Base-by-base conservation (phyloP, 2,329 filamentous ascomycete genomes). In the Penicillium sumatraense region DNA sequence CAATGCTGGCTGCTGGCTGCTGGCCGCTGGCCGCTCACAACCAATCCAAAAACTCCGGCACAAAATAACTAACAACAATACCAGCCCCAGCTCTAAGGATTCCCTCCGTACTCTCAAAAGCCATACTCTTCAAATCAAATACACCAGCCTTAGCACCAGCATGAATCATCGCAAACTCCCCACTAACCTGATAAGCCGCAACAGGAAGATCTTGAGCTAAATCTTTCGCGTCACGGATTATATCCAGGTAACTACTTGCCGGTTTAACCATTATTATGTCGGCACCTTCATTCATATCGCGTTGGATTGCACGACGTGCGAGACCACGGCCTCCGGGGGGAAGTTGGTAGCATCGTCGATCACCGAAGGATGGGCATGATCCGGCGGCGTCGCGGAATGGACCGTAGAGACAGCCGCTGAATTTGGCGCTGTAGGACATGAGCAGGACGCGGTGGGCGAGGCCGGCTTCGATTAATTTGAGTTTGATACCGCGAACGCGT, bases 201-300 rank as follows among this genome's bases (percentile, higher is more conserved):
- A 99, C 84, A 2, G 95, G 95, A 74, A 98, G 83, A 73, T 98
- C 92, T 71, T 88, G 89, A 56, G 91, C 93, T 51, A 98, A 84
- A 51, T 97, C 92, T 80, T 96, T 98, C 50, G 95, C 95, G 71
- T 99, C 95, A 64, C 90, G 91, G 74, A 99, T 98, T 68, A 99
- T 96, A 76, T 99, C 95, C 42, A 99, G 83, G 73, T 96, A 99
- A 75, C 93, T 91, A 67, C 90, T 90, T 9, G 95, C 95, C 2
- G 95, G 95, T 82, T 99, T 99, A 59, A 99, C 95, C 93, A 99
- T 97, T 77, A 99, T 96, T 65, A 97, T 91, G 70, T 99, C 95
- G 18, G 95, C 95, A 23, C 95, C 95, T 77, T 99, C 95, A 61
- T 83, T 84, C 64, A 99, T 93, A 72, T 99, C 95, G 64, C 95